These are phyloP conservation scores for Tolypocladium paradoxum DNA, from an alignment of 2,329 filamentous ascomycete species.

Conservation along the genomic window DNA sequence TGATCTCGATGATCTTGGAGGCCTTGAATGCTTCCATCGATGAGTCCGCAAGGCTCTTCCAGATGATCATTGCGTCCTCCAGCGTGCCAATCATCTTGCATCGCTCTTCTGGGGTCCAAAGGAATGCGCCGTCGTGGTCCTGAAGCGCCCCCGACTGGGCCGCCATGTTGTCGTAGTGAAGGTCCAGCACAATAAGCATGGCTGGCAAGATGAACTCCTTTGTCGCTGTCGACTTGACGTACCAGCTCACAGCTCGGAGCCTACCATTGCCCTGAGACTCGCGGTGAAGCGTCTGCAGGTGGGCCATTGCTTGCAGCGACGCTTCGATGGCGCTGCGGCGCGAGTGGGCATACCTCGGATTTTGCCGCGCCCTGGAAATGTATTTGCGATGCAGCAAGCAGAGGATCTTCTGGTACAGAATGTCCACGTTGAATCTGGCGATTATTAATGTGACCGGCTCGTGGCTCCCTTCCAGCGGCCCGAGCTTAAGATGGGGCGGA, in stretches of 20 bases:
- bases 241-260: slow-evolving; percentile 64
- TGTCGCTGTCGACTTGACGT: slow-evolving; percentile 66
- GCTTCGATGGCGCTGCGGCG: slow-evolving; percentile 77
- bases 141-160: slow-evolving; percentile 26
- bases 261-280: slow-evolving; percentile 65
- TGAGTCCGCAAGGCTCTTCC: slow-evolving; percentile 64
- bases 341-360: slow-evolving; percentile 74
- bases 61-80: slow-evolving; percentile 64
- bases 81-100: slow-evolving; percentile 68
- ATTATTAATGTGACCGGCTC: slow-evolving; percentile 81
- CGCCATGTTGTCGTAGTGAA: slow-evolving; percentile 57
- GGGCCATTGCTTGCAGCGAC: slow-evolving; percentile 68
- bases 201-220: slow-evolving; percentile 80
- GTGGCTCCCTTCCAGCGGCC: slow-evolving; percentile 61
- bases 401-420: slow-evolving; percentile 79
- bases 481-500: slow-evolving; percentile 69
- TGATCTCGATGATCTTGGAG: slow-evolving; percentile 66
- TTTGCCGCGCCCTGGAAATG: slow-evolving; percentile 64
- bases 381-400: slow-evolving; percentile 86
- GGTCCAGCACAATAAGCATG: slow-evolving; percentile 73
- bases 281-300: slow-evolving; percentile 63
- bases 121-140: slow-evolving; percentile 34
- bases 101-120: slow-evolving; percentile 50
- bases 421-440: slow-evolving; percentile 73
- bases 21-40: slow-evolving; percentile 91